Evolutionary conservation across 1,139 yeast species (phyloP), one percentile per base, ranked within the genome.

Genomic region (Kodamaea fungicola): DNA sequence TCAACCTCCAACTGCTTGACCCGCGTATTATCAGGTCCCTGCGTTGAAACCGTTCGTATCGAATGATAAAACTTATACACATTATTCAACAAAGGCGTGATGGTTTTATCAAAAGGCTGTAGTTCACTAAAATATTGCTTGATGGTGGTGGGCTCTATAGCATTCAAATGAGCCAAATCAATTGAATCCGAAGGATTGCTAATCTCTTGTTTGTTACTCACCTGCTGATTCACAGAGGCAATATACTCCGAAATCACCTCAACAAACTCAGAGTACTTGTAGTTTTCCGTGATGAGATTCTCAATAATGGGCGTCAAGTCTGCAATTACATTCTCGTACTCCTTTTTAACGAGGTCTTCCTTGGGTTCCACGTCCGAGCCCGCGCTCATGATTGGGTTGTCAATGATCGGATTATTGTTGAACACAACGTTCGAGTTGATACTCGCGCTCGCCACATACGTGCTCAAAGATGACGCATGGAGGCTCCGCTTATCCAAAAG

Each of bases 231-330:
- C 51, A 28, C 42, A 35, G 42, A 62, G 6, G 37, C 33, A 33
- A 58, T 58, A 44, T 71, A 73, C 1, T 49, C 45, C 32, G 58
- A 63, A 8, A 70, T 42, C 13, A 52, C 51, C 12, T 59, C 55
- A 7, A 68, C 46, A 33, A 72, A 63, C 28, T 54, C 55, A 1
- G 70, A 54, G 34, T 63, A 66, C 42, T 63, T 60, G 33, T 57
- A 60, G 45, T 71, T 73, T 43, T 73, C 76, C 7, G 52, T 43
- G 16, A 71, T 59, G 31, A 73, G 54, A 34, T 62, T 63, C 34
- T 68, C 70, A 8, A 73, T 62, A 6, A 71, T 53, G 3, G 59
- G 61, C 1, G 71, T 62, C 34, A 73, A 48, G 34, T 70, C 68
- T 0, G 59, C 49, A 16, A 71, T 63, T 36, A 69, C 61, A 6